These are phyloP conservation scores for Raddia guianensis DNA, from an alignment of 176 grass and related monocot genomes.

Conservation along the genomic window DNA sequence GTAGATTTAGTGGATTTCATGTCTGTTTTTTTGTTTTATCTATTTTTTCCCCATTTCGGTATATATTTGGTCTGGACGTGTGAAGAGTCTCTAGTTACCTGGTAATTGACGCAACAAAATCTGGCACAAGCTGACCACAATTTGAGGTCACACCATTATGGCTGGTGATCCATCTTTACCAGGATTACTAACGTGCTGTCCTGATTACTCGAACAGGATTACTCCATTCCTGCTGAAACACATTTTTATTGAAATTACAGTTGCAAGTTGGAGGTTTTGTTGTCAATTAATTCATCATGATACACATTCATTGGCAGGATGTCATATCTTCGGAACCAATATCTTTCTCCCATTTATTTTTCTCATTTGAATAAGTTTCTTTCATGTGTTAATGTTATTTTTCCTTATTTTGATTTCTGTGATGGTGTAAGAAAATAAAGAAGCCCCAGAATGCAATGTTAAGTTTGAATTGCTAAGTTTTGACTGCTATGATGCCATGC, in stretches of 20 bases:
- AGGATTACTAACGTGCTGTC: slow-evolving; percentile 7
- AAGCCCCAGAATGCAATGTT: background rate
- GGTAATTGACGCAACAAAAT: background rate
- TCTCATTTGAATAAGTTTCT: background rate
- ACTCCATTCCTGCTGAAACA: background rate
- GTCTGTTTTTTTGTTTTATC: background rate
- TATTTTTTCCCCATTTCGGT: background rate
- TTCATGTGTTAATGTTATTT: slow-evolving; percentile 6
- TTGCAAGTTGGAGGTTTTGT: slow-evolving; percentile 32
- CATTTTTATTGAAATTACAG: slow-evolving; percentile 33
- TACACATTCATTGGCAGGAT: slow-evolving; percentile 33
- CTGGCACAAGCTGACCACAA: slow-evolving; percentile 16
- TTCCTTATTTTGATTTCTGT: slow-evolving; percentile 11
- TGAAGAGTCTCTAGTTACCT: slow-evolving; percentile 1
- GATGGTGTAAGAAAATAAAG: background rate
- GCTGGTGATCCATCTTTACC: slow-evolving; percentile 34
- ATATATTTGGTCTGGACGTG: background rate
- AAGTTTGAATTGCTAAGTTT: background rate
- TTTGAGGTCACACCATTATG: slow-evolving; percentile 13
- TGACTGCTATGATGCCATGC: background rate
- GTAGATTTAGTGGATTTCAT: slow-evolving; percentile 2
- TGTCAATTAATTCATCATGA: slow-evolving; percentile 41
- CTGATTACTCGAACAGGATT: slow-evolving; percentile 24
- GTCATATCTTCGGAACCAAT: slow-evolving; percentile 23
- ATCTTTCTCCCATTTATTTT: background rate